These are phyloP conservation scores for Colletotrichum magnum DNA, from an alignment of 2,329 filamentous ascomycete species.

Conservation along the genomic window DNA sequence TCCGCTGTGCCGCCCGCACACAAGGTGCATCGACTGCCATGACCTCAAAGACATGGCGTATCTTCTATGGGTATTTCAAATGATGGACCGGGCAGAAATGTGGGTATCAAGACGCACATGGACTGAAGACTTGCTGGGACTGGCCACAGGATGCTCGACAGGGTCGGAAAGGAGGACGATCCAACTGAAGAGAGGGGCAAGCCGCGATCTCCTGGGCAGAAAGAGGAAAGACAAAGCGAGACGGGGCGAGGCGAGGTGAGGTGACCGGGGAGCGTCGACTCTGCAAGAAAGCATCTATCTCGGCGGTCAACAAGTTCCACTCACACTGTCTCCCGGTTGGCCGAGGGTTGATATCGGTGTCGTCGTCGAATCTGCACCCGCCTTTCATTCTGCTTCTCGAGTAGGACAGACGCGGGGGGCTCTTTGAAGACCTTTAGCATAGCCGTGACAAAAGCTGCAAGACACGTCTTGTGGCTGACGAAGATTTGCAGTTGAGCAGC, in stretches of 20 bases:
- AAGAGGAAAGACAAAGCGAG: too few relatives aligned
- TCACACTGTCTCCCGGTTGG: neutral
- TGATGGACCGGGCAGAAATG: too few relatives aligned
- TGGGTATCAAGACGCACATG: neutral
- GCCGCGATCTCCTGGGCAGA: constrained; percentile 3
- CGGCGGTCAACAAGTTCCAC: constrained; percentile 12
- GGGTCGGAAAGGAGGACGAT: neutral
- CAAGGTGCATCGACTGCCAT: too few relatives aligned
- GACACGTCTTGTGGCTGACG: neutral
- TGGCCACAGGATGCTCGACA: neutral
- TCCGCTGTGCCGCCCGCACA: too few relatives aligned
- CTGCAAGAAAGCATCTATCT: neutral
- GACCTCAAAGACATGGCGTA: too few relatives aligned
- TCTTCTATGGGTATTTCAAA: too few relatives aligned
- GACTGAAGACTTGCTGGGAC: neutral
- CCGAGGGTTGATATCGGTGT: neutral
- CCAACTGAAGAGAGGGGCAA: neutral
- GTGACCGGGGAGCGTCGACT: constrained; percentile 2
- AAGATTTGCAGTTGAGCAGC: neutral
- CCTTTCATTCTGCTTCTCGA: constrained; percentile 9
- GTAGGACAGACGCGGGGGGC: constrained; percentile 2
- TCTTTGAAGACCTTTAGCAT: constrained; percentile 6
- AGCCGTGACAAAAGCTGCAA: neutral
- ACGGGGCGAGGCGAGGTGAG: neutral
- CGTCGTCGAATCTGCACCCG: neutral